Conservation (phyloP, 1,284 basidiomycete genomes). For the Papiliotrema nemorosa region DNA sequence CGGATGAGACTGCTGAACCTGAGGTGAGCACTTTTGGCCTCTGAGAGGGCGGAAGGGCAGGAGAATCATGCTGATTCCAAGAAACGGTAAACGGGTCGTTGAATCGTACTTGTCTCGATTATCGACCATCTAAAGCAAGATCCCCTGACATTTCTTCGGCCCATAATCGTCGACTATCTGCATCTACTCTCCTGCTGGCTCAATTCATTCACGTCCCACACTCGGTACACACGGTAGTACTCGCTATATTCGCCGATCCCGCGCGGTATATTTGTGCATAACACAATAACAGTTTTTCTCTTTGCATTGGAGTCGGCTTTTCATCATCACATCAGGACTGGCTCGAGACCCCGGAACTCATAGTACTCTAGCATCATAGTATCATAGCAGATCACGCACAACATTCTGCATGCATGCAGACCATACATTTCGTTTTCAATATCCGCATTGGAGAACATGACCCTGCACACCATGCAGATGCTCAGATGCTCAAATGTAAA, state of each 20-base stretch:
- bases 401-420: neutral
- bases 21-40: slow-evolving; percentile 22
- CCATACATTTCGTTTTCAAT: neutral
- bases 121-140: neutral
- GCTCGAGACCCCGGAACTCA: too few relatives aligned
- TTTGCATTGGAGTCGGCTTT: neutral
- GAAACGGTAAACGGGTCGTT: slow-evolving; percentile 47
- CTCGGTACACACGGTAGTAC: too few relatives aligned
- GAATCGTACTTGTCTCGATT: slow-evolving; percentile 41
- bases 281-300: neutral
- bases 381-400: neutral
- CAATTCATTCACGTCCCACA: neutral
- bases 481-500: too few relatives aligned
- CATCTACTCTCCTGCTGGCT: neutral
- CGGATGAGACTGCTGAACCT: slow-evolving; percentile 50
- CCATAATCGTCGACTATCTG: neutral
- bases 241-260: too few relatives aligned
- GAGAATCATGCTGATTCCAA: slow-evolving; percentile 3
- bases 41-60: too few relatives aligned
- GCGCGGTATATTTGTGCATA: too few relatives aligned
- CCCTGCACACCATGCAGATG: too few relatives aligned
- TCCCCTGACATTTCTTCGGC: too few relatives aligned
- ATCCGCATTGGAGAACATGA: too few relatives aligned
- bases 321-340: neutral
- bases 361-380: too few relatives aligned